Evolutionary conservation across 805 yeast genomes (phyloP).

Genomic region (Clavispora carvajalis): DNA sequence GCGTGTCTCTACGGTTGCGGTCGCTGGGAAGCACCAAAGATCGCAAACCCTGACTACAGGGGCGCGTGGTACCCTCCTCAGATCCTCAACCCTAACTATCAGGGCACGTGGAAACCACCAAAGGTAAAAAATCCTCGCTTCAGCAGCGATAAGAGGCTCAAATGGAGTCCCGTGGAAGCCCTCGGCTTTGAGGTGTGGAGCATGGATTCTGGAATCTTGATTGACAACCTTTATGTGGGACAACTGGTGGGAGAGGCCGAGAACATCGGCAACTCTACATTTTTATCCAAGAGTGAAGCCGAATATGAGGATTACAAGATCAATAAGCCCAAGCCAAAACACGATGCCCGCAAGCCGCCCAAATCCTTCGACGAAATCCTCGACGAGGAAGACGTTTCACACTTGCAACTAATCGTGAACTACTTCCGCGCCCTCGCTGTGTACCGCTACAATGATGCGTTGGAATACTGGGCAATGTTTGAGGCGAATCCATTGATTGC

Average conservation of each 20-base stretch:
- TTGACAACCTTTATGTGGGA: conserved; percentile 83
- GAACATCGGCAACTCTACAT: conserved; percentile 71
- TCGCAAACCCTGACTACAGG: conserved; percentile 63
- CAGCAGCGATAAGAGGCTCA: conserved; percentile 52
- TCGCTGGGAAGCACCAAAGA: conserved; percentile 62
- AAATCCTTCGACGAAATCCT: conserved; percentile 32
- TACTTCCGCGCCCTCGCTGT: conserved; percentile 17
- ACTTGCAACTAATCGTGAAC: conserved; percentile 10
- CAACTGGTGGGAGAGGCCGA: conserved; percentile 85
- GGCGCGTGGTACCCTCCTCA: conserved; percentile 76
- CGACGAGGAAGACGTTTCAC: conserved; percentile 13
- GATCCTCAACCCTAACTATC: conserved; percentile 68
- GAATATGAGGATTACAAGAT: conserved; percentile 43
- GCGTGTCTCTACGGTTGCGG: conserved; percentile 79
- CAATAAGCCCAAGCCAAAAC: conserved; percentile 37
- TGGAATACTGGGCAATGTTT: conserved; percentile 35
- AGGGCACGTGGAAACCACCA: conserved; percentile 75
- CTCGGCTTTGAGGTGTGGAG: conserved; percentile 89
- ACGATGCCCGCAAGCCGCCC: conserved; percentile 43
- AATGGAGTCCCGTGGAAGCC: conserved; percentile 66
- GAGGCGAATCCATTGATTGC: conserved; percentile 41
- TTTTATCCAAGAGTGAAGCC: conserved; percentile 45
- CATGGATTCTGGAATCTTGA: conserved; percentile 67
- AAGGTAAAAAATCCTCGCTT: conserved; percentile 65
- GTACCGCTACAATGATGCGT: conserved; percentile 21